Percentiles rank a stretch among this genome's conserved stretches.
phyloP scores from a whole-genome alignment of 2,329 filamentous ascomycete genomes.

The Ceratocystis destructans region DNA sequence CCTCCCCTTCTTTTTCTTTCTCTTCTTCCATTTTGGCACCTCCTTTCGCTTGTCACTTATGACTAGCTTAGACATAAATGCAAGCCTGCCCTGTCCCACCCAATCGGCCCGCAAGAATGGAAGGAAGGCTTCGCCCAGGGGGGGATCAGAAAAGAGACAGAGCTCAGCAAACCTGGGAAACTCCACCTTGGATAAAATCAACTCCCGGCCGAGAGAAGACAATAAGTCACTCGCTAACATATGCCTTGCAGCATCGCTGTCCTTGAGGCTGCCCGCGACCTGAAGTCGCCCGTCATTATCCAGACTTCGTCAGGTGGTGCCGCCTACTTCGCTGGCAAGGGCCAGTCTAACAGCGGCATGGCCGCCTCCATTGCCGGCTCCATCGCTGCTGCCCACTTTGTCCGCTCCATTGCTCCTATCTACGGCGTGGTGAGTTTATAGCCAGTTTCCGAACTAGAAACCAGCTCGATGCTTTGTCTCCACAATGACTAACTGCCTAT shows the following conservation, averaged over 20 bases:
- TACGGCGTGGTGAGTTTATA: conserved; percentile 50
- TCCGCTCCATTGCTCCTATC: conserved; percentile 69
- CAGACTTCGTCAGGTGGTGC: conserved; percentile 90
- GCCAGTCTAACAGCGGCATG: conserved; percentile 68
- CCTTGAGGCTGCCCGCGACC: conserved; percentile 88
- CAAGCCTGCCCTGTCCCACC: background rate
- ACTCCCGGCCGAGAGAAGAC: background rate
- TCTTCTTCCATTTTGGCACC: no score
- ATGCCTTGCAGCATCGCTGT: conserved; percentile 44
- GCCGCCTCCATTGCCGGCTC: conserved; percentile 77
- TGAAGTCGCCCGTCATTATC: conserved; percentile 82
- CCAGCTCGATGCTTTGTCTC: background rate
- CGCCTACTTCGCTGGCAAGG: conserved; percentile 86
- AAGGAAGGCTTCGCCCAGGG: conserved; percentile 1
- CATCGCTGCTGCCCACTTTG: conserved; percentile 83
- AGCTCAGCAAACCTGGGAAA: background rate
- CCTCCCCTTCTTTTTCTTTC: background rate
- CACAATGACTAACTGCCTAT: background rate
- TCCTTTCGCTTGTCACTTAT: background rate
- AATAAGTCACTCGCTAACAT: conserved; percentile 57
- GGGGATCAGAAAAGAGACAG: background rate
- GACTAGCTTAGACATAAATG: background rate
- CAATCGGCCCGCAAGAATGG: conserved; percentile 8
- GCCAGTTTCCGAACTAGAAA: background rate
- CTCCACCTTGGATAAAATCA: background rate